phyloP scores from a whole-genome alignment of 1,139 yeast genomes.

The Diutina mesorugosa region DNA sequence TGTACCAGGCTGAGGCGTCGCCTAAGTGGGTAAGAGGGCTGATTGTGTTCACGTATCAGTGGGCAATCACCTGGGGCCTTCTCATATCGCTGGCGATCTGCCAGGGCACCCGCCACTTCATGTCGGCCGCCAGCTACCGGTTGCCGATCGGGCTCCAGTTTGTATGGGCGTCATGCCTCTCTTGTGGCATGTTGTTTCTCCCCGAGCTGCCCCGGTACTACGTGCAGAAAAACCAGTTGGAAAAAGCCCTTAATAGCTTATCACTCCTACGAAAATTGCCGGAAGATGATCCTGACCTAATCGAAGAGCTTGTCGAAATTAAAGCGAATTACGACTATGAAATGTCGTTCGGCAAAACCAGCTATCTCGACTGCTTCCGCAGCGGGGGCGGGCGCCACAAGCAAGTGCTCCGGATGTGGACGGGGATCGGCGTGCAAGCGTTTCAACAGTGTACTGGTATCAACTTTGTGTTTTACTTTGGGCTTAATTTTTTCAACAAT shows the following conservation, averaged over 20 bases:
- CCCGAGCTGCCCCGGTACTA: constrained; percentile 71
- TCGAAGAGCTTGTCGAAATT: constrained; percentile 67
- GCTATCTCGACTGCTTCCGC: constrained; percentile 48
- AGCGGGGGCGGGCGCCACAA: constrained; percentile 55
- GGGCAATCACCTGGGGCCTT: constrained; percentile 81
- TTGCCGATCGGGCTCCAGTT: constrained; percentile 71
- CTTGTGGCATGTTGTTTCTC: constrained; percentile 50
- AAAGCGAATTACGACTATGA: constrained; percentile 72
- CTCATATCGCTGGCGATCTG: constrained; percentile 64
- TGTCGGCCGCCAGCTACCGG: constrained; percentile 48
- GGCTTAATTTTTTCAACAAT: constrained; percentile 56
- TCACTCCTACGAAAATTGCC: constrained; percentile 29
- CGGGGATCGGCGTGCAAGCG: constrained; percentile 59
- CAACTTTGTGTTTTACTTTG: constrained; percentile 69
- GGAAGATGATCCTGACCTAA: constrained; percentile 43
- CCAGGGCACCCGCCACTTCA: constrained; percentile 53
- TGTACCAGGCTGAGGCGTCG: constrained; percentile 74
- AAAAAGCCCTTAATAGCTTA: constrained; percentile 39
- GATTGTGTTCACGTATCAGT: constrained; percentile 66
- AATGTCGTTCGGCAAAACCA: constrained; percentile 44
- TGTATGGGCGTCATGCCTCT: constrained; percentile 48
- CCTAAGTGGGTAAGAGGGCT: constrained; percentile 75
- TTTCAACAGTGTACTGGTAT: constrained; percentile 72
- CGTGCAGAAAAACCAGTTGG: constrained; percentile 49
- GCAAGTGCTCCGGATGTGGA: constrained; percentile 49